phyloP scores from a whole-genome alignment of 2,329 filamentous ascomycete species.

The Emydomyces testavorans region DNA sequence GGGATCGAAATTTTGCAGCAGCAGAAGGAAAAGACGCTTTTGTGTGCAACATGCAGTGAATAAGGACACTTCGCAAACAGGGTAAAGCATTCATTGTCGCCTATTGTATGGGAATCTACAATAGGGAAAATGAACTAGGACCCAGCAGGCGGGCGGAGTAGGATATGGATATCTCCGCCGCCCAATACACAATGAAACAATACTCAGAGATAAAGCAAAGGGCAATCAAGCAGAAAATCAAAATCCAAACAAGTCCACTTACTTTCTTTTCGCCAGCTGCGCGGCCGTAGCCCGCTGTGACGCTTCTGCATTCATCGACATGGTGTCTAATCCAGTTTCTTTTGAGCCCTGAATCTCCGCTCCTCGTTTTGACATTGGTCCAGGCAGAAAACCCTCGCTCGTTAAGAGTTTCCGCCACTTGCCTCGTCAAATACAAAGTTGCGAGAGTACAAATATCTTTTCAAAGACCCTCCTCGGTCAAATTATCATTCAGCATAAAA shows the following conservation, averaged over 20 bases:
- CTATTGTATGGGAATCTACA: too few relatives aligned
- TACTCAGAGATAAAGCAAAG: not conserved
- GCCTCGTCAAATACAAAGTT: not conserved
- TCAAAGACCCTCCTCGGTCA: not conserved
- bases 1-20: too few relatives aligned
- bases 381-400: not conserved
- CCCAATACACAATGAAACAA: not conserved
- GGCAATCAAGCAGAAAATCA: not conserved
- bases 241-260: constrained; percentile 26
- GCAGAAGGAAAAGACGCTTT: too few relatives aligned
- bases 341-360: constrained; percentile 30
- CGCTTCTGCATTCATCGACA: constrained; percentile 34
- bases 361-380: constrained; percentile 31
- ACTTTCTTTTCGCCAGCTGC: constrained; percentile 45
- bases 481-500: not conserved
- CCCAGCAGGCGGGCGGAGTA: not conserved
- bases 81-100: too few relatives aligned
- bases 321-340: constrained; percentile 24
- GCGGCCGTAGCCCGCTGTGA: constrained; percentile 44
- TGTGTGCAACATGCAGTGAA: too few relatives aligned
- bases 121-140: too few relatives aligned
- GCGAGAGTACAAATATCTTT: not conserved
- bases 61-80: too few relatives aligned
- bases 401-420: not conserved
- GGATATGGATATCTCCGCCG: not conserved